Conservation (phyloP, 2,329 filamentous ascomycete genomes). For the Thielaviopsis punctulata region DNA sequence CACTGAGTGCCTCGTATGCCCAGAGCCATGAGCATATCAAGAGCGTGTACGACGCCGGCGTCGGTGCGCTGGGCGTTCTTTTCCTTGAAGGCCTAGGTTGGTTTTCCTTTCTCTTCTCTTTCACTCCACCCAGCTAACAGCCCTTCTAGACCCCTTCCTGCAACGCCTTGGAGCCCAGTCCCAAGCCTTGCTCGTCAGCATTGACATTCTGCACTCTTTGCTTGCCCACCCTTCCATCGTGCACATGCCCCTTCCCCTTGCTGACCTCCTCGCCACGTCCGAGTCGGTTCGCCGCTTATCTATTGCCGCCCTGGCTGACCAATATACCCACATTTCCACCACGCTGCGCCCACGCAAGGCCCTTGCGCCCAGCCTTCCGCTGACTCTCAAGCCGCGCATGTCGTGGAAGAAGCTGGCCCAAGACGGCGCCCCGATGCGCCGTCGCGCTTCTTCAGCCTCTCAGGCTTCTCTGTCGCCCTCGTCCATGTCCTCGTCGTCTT, state of each 20-base stretch:
- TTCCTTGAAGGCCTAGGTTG: conserved; percentile 22
- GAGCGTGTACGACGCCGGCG: conserved; percentile 20
- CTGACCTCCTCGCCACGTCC: conserved; percentile 19
- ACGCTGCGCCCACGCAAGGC: conserved; percentile 18
- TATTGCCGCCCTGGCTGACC: conserved; percentile 20
- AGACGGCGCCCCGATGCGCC: background rate
- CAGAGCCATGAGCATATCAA: conserved; percentile 12
- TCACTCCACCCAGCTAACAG: background rate
- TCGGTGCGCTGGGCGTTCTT: conserved; percentile 20
- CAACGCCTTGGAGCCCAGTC: background rate
- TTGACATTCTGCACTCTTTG: conserved; percentile 15
- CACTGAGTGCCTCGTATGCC: background rate
- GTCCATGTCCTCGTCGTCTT: background rate
- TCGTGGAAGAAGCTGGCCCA: background rate
- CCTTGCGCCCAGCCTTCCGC: conserved; percentile 7
- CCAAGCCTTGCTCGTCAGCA: conserved; percentile 14
- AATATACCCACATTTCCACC: conserved; percentile 21
- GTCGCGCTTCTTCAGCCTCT: background rate
- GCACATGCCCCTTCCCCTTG: conserved; percentile 18
- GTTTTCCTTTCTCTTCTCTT: background rate
- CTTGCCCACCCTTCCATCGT: conserved; percentile 6
- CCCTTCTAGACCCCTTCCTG: conserved; percentile 12
- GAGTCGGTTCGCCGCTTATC: conserved; percentile 20
- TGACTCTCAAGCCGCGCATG: conserved; percentile 14
- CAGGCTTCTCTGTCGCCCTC: background rate